Evolutionary conservation across 106 monocot genomes (phyloP).

Genomic region (Platanthera guangdongensis): DNA sequence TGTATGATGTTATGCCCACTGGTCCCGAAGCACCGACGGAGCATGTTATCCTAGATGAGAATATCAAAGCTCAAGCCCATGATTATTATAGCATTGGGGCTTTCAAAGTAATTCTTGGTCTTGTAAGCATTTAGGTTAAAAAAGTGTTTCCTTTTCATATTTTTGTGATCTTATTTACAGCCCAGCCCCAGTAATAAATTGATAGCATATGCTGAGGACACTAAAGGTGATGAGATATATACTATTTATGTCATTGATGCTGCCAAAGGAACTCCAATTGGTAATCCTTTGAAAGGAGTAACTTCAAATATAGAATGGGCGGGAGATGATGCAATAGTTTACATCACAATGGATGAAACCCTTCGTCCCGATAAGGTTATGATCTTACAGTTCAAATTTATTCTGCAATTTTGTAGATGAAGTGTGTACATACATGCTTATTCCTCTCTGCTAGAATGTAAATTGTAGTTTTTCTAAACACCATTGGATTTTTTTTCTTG

Average conservation of each 20-base stretch:
- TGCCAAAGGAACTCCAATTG: slow-evolving; percentile 46
- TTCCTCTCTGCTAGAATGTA: background rate
- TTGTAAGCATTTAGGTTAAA: background rate
- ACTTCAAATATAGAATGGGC: slow-evolving; percentile 74
- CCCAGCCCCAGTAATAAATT: slow-evolving; percentile 78
- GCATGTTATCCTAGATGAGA: slow-evolving; percentile 93
- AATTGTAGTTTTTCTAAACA: background rate
- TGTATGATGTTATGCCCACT: slow-evolving; percentile 71
- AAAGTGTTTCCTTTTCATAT: background rate
- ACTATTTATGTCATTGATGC: slow-evolving; percentile 67
- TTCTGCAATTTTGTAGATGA: background rate
- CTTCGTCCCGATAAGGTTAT: slow-evolving; percentile 79
- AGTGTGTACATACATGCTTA: slow-evolving; percentile 5
- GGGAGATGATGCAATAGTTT: slow-evolving; percentile 57
- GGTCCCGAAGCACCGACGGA: slow-evolving; percentile 72
- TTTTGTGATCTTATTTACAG: slow-evolving; percentile 28
- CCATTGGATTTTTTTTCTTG: background rate
- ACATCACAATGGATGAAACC: slow-evolving; percentile 81
- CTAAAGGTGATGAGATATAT: slow-evolving; percentile 82
- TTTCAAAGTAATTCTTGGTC: slow-evolving; percentile 46
- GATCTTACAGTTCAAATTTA: background rate
- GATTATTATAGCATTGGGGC: slow-evolving; percentile 75
- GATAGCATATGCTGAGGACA: slow-evolving; percentile 81
- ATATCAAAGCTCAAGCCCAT: slow-evolving; percentile 70
- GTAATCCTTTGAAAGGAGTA: slow-evolving; percentile 36